A percentile compares a stretch with the other conserved stretches of the same genome.
These are phyloP conservation scores for Boletus sp. DNA, from an alignment of 1,284 basidiomycete species.

Conservation along the genomic window DNA sequence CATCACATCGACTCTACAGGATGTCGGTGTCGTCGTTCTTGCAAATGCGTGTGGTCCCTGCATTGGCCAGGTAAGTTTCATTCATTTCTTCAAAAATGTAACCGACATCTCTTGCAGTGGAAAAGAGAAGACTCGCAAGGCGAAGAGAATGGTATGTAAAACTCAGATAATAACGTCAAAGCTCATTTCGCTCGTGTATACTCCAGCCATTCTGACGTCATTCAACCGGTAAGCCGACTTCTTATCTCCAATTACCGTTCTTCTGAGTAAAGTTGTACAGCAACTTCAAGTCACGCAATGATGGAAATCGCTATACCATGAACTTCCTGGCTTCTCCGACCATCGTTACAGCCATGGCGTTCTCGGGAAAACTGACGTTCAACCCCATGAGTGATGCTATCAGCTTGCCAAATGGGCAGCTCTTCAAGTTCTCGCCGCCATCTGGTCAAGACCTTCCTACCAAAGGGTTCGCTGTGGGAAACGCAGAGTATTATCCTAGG, in stretches of 20 bases:
- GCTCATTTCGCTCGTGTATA: constrained; percentile 4
- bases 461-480: constrained; percentile 79
- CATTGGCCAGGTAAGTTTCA: constrained; percentile 77
- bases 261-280: constrained; percentile 29
- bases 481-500: constrained; percentile 76
- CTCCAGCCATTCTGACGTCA: constrained; percentile 89
- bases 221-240: constrained; percentile 75
- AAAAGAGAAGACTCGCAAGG: constrained; percentile 87
- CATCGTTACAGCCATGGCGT: constrained; percentile 95
- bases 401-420: constrained; percentile 65
- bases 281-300: constrained; percentile 97
- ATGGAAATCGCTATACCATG: constrained; percentile 94
- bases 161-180: constrained; percentile 1
- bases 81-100: not conserved
- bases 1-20: constrained; percentile 76
- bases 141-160: constrained; percentile 82
- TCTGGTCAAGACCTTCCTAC: constrained; percentile 81
- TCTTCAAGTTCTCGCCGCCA: constrained; percentile 88
- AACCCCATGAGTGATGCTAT: constrained; percentile 89
- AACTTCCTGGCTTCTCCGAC: constrained; percentile 98
- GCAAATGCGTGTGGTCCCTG: constrained; percentile 99
- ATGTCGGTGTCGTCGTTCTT: constrained; percentile 87
- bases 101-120: constrained; percentile 55
- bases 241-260: not conserved
- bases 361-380: constrained; percentile 92